These are phyloP conservation scores for Tulasnella sp. DNA, from an alignment of 768 basidiomycete genomes.

Conservation along the genomic window DNA sequence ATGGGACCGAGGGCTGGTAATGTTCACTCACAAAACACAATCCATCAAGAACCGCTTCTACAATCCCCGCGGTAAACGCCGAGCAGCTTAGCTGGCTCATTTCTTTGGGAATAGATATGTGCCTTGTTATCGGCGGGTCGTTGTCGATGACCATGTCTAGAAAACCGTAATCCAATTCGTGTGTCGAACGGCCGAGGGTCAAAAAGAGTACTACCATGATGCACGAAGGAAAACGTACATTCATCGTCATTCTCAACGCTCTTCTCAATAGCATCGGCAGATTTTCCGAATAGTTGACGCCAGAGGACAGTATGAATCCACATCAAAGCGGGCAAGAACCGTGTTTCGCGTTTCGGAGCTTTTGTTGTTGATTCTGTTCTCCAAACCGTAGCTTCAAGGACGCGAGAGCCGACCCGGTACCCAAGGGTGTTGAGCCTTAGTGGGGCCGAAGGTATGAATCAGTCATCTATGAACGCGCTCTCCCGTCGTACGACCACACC, in stretches of 20 bases:
- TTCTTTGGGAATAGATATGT: slow-evolving; percentile 92
- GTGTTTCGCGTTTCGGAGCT: slow-evolving; percentile 89
- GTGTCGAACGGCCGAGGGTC: background rate
- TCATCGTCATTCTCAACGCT: slow-evolving; percentile 97
- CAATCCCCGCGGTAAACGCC: slow-evolving; percentile 96
- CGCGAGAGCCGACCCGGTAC: slow-evolving; percentile 85
- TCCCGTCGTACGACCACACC: slow-evolving; percentile 50
- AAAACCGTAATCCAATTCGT: background rate
- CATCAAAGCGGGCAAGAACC: slow-evolving; percentile 89
- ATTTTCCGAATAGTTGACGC: slow-evolving; percentile 89
- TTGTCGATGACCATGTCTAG: slow-evolving; percentile 98
- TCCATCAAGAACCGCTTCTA: slow-evolving; percentile 95
- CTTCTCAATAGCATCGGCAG: slow-evolving; percentile 94
- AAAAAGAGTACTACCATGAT: background rate
- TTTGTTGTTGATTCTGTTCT: slow-evolving; percentile 76
- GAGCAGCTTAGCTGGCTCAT: slow-evolving; percentile 94
- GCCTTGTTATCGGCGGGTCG: slow-evolving; percentile 86
- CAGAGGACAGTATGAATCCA: slow-evolving; percentile 95
- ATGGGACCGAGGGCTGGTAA: background rate
- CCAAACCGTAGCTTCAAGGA: slow-evolving; percentile 85
- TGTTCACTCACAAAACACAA: slow-evolving; percentile 78
- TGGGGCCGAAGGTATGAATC: background rate
- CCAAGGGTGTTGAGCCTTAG: slow-evolving; percentile 86
- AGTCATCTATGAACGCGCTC: too few relatives aligned
- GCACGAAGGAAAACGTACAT: slow-evolving; percentile 56